Base-by-base conservation (phyloP, 176 grass and related monocot species). In the Tillandsia fasciculata region DNA sequence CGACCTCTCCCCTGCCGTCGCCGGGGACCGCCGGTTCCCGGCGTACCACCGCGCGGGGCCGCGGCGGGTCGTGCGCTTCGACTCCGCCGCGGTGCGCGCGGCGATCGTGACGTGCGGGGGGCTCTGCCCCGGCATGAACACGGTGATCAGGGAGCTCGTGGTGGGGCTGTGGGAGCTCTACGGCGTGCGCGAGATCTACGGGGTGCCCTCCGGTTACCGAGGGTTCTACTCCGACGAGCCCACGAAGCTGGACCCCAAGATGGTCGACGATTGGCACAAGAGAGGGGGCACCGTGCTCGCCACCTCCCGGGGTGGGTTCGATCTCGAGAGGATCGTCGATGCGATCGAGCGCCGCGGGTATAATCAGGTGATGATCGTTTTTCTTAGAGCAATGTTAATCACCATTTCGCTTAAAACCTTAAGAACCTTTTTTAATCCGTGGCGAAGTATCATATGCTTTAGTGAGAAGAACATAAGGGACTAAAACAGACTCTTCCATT, bases 71-170 rank as follows among this genome's bases (percentile, higher is more conserved):
- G 24, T 93, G 61, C 70, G 70, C 61, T 76, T 93, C n/a, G 84
- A 99, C 74, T 76, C 84, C 2, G 29, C 69, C n/a, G 71, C 67
- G 51, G 89, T 86, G 15, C 80, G 89, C 22, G 89, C 84, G 28
- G 89, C 87, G 12, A 67, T 99, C 73, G 94, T 99, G 79, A 93
- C 89, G 61, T 97, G 94, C 75, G 94, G 94, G 1, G 94, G 94
- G 0, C 82, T 93, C 48, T 93, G 87, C 81, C 94, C 94, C 0
- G 89, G 87, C 1, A 82, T 91, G 68, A 99, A 99, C 78, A 99
- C 94, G 20, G 89, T 99, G 58, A 80, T 93, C 14, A 27, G 89
- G 66, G 94, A 99, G 84, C 84, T 99, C 59, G 89, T 93, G 59
- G 87, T 99, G 3, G 82, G 94, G 0, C 81, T 97, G 65, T 78